These are phyloP conservation scores for Ophiostoma piceae DNA, from an alignment of 2,329 filamentous ascomycete species.

Conservation along the genomic window DNA sequence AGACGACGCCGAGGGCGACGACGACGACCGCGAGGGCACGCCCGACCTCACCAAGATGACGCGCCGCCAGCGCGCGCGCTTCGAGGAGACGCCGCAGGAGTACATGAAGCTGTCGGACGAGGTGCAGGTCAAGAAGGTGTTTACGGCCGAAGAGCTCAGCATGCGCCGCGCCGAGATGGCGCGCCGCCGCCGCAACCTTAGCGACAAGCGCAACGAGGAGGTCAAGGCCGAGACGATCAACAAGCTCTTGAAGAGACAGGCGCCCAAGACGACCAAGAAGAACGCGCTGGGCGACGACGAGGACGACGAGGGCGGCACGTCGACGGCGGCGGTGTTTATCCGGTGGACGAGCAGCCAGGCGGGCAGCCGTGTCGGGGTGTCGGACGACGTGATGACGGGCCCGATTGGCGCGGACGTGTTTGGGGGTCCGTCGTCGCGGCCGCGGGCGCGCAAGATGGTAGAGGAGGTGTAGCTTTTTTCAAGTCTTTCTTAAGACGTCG, in stretches of 20 bases:
- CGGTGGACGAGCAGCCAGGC: conserved; percentile 66
- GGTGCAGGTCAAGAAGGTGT: conserved; percentile 59
- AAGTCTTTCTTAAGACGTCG: too few species aligned
- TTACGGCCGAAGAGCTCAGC: conserved; percentile 57
- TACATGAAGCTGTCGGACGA: conserved; percentile 59
- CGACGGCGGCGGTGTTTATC: conserved; percentile 52
- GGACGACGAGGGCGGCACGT: conserved; percentile 37
- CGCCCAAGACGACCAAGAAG: conserved; percentile 61
- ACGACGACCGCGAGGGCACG: conserved; percentile 43
- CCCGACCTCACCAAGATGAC: conserved; percentile 57
- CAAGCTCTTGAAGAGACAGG: conserved; percentile 80
- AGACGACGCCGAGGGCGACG: conserved; percentile 41
- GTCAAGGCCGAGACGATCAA: conserved; percentile 86
- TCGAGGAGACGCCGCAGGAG: conserved; percentile 49
- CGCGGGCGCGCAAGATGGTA: conserved; percentile 46
- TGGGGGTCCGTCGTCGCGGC: conserved; percentile 31
- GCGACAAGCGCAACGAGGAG: conserved; percentile 60
- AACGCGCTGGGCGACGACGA: conserved; percentile 47
- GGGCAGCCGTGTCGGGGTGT: conserved; percentile 59
- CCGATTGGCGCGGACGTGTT: conserved; percentile 58
- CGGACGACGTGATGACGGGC: conserved; percentile 60
- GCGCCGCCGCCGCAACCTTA: conserved; percentile 55
- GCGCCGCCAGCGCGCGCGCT: conserved; percentile 54
- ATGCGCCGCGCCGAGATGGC: conserved; percentile 61
- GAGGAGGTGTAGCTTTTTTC: conserved; percentile 42